Evolutionary conservation across 2,329 filamentous ascomycete genomes (phyloP).

Genomic region (Scedosporium aurantiacum): DNA sequence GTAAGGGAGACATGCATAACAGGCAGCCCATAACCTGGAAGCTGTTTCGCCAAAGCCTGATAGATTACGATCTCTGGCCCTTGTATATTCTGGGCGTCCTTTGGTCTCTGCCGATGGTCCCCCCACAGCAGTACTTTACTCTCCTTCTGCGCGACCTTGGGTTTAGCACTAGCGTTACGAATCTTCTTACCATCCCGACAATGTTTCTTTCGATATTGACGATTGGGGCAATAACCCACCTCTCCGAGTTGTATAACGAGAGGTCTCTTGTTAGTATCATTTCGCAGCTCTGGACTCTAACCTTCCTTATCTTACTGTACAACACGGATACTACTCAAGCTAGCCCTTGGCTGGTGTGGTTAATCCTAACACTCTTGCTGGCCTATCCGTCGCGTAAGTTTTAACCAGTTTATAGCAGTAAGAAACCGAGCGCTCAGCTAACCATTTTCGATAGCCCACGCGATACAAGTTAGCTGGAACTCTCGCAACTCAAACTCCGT

Average conservation of each 20-base stretch:
- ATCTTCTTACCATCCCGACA: slow-evolving; percentile 43
- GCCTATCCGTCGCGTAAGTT: slow-evolving; percentile 13
- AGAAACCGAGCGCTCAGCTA: background rate
- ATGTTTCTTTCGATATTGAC: slow-evolving; percentile 18
- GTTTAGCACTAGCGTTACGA: slow-evolving; percentile 41
- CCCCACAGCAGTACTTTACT: slow-evolving; percentile 39
- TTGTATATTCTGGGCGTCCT: slow-evolving; percentile 38
- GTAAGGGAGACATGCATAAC: slow-evolving; percentile 50
- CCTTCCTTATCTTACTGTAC: slow-evolving; percentile 40
- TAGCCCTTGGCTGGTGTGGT: slow-evolving; percentile 15
- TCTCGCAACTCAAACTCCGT: slow-evolving; percentile 52
- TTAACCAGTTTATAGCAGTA: background rate
- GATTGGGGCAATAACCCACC: slow-evolving; percentile 11
- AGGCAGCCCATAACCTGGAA: slow-evolving; percentile 40
- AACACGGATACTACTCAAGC: slow-evolving; percentile 17
- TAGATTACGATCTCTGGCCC: slow-evolving; percentile 48
- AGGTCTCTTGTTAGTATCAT: slow-evolving; percentile 26
- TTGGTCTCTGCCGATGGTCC: slow-evolving; percentile 33
- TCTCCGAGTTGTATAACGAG: slow-evolving; percentile 34
- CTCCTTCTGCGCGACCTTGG: slow-evolving; percentile 38
- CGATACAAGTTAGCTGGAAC: slow-evolving; percentile 43
- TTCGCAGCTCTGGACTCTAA: slow-evolving; percentile 47
- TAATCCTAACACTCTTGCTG: slow-evolving; percentile 14
- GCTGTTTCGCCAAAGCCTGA: slow-evolving; percentile 38
- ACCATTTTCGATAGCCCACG: slow-evolving; percentile 14